Percentiles rank a stretch among this genome's conserved stretches.
These are phyloP conservation scores for Haberlea rhodopensis DNA, from an alignment of 257 asterid species.

Conservation along the genomic window DNA sequence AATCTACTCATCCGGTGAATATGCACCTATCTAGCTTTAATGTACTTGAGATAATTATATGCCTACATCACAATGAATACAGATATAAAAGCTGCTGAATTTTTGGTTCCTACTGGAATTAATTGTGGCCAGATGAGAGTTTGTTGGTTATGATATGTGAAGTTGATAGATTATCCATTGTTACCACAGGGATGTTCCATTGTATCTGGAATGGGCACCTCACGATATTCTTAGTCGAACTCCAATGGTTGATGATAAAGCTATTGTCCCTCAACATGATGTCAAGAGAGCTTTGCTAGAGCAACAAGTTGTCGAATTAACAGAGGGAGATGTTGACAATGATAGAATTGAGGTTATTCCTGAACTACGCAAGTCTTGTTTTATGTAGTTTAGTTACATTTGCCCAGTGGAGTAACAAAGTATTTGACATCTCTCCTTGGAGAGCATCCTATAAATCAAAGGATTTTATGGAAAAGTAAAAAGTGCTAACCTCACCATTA, in stretches of 20 bases:
- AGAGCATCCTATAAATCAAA: slow-evolving; percentile 8
- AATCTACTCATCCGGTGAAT: not conserved
- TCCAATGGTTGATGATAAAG: slow-evolving; percentile 36
- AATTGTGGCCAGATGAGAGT: not conserved
- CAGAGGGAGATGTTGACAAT: slow-evolving; percentile 66
- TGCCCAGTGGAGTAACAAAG: not conserved
- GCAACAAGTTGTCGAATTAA: slow-evolving; percentile 56
- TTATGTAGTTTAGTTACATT: not conserved
- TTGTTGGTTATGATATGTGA: slow-evolving; percentile 24
- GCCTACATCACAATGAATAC: not conserved
- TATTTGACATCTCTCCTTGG: not conserved
- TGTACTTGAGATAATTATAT: not conserved
- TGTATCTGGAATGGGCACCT: slow-evolving; percentile 99
- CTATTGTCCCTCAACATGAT: slow-evolving; percentile 48
- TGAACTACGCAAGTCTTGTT: slow-evolving; percentile 8
- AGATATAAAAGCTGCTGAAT: not conserved
- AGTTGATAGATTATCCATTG: slow-evolving; percentile 21
- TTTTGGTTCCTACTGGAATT: not conserved
- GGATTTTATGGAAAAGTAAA: slow-evolving; percentile 2
- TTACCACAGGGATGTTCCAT: slow-evolving; percentile 73
- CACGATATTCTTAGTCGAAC: slow-evolving; percentile 60
- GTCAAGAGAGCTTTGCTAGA: slow-evolving; percentile 50
- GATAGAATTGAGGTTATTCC: slow-evolving; percentile 84
- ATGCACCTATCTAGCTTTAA: not conserved
- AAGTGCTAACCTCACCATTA: slow-evolving; percentile 1